Conservation (phyloP, 768 basidiomycete genomes). For the Serendipita indica region DNA sequence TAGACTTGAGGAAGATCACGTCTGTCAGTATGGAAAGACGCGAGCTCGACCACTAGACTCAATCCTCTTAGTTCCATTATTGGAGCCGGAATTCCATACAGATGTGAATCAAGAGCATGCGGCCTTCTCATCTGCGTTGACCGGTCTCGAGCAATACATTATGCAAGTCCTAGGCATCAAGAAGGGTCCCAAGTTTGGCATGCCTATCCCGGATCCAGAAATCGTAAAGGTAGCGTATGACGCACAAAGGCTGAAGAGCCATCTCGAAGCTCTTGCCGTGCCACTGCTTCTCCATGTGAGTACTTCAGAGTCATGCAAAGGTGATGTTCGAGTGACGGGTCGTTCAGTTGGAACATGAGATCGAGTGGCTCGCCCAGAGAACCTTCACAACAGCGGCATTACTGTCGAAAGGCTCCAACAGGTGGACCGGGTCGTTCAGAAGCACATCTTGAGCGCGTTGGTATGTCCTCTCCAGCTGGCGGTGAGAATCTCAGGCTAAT, state of each 20-base stretch:
- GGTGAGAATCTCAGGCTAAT: not conserved
- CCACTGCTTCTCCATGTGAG: not conserved
- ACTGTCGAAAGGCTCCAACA: not conserved
- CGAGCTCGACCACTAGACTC: too few relatives aligned
- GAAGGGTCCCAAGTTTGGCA: not conserved
- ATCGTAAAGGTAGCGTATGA: not conserved
- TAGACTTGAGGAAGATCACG: not conserved
- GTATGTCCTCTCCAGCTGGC: not conserved
- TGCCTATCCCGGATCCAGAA: not conserved
- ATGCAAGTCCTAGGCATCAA: not conserved
- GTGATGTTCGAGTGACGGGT: not conserved
- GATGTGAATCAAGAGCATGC: not conserved
- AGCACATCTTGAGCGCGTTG: not conserved
- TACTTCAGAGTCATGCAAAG: not conserved
- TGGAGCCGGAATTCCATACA: conserved; percentile 4
- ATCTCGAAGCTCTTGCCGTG: not conserved
- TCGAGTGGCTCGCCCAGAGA: not conserved
- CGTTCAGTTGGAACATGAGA: not conserved
- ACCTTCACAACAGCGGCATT: not conserved
- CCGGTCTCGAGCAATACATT: not conserved
- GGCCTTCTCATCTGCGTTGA: not conserved
- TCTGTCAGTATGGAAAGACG: not conserved
- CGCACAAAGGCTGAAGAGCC: not conserved
- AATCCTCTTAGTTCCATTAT: not conserved
- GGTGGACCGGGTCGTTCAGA: not conserved